Evolutionary conservation across 306 rosid genomes (phyloP).

Genomic region (Rubus idaeus): DNA sequence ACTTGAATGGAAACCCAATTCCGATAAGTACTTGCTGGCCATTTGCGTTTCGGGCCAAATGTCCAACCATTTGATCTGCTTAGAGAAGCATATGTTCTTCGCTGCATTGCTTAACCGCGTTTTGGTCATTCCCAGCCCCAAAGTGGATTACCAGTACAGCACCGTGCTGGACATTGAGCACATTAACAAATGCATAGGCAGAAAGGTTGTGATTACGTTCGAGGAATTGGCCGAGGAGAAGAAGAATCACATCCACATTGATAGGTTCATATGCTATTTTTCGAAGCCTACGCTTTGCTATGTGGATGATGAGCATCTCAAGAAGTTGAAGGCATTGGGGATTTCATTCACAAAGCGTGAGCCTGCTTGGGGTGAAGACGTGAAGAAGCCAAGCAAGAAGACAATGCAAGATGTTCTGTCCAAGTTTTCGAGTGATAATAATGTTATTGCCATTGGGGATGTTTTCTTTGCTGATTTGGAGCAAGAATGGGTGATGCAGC

Average conservation of each 20-base stretch:
- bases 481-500: slow-evolving; percentile 85
- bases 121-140: slow-evolving; percentile 83
- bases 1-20: slow-evolving; percentile 78
- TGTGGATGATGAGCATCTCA: slow-evolving; percentile 63
- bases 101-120: slow-evolving; percentile 78
- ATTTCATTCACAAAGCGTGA: slow-evolving; percentile 59
- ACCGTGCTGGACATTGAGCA: slow-evolving; percentile 79
- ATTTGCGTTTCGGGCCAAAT: slow-evolving; percentile 89
- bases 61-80: slow-evolving; percentile 93
- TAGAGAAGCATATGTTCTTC: slow-evolving; percentile 93
- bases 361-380: slow-evolving; percentile 77
- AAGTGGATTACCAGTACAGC: slow-evolving; percentile 62
- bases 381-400: slow-evolving; percentile 57
- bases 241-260: slow-evolving; percentile 71
- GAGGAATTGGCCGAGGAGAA: slow-evolving; percentile 63
- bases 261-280: slow-evolving; percentile 74
- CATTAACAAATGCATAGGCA: slow-evolving; percentile 77
- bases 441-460: slow-evolving; percentile 93
- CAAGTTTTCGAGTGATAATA: slow-evolving; percentile 61
- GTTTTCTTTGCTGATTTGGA: slow-evolving; percentile 82
- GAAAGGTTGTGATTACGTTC: slow-evolving; percentile 70
- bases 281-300: slow-evolving; percentile 71
- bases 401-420: slow-evolving; percentile 65
- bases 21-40: slow-evolving; percentile 68
- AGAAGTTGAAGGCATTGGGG: slow-evolving; percentile 68